A percentile compares a stretch with the other conserved stretches of the same genome.
Conservation (phyloP, 2,329 filamentous ascomycete species). For the Acrocalymma vagum region DNA sequence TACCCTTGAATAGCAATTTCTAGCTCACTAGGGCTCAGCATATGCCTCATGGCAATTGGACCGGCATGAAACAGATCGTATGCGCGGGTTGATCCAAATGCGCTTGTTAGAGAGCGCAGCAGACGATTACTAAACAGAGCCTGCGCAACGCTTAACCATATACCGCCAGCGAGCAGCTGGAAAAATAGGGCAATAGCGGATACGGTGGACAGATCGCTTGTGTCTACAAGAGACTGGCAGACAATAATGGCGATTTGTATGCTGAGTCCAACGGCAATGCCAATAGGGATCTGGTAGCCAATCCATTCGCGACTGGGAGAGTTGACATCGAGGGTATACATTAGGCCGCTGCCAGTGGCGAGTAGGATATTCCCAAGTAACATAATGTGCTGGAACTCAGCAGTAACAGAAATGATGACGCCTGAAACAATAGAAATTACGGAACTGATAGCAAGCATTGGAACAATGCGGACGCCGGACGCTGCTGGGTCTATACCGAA, state of each 20-base stretch:
- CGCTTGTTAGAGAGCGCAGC: too few species aligned
- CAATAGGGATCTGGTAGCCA: constrained; percentile 54
- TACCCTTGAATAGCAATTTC: too few species aligned
- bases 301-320: constrained; percentile 50
- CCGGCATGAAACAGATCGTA: too few species aligned
- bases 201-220: constrained; percentile 45
- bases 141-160: too few species aligned
- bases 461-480: constrained; percentile 52
- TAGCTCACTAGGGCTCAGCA: too few species aligned
- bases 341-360: constrained; percentile 5
- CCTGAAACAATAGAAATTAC: constrained; percentile 26
- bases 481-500: constrained; percentile 39
- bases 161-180: too few species aligned
- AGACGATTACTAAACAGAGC: too few species aligned
- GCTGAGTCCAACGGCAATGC: constrained; percentile 44
- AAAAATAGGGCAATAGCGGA: constrained; percentile 49
- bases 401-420: constrained; percentile 24
- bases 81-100: too few species aligned
- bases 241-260: constrained; percentile 41
- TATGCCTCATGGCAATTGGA: too few species aligned
- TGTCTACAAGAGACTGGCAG: constrained; percentile 43
- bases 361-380: background rate
- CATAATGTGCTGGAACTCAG: constrained; percentile 44
- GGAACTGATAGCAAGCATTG: constrained; percentile 46
- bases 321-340: constrained; percentile 41